Evolutionary conservation across 371 early-diverging fungal genomes (phyloP).

Genomic region (Apophysomyces trapeziformis): DNA sequence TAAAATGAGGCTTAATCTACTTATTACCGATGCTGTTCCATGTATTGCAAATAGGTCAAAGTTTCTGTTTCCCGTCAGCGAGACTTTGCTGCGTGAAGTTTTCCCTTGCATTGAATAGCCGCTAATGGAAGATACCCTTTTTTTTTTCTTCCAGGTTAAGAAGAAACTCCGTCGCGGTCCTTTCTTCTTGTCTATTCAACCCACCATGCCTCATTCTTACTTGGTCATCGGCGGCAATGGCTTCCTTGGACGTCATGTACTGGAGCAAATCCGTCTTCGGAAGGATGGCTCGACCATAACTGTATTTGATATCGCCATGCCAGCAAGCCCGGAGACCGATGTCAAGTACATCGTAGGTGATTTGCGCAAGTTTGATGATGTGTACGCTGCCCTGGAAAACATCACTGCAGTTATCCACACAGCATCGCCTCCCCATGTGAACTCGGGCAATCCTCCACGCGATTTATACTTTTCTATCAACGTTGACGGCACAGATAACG

Average conservation of each 20-base stretch:
- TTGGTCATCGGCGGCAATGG: constrained; percentile 92
- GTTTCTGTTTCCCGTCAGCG: too few species aligned
- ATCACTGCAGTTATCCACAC: constrained; percentile 88
- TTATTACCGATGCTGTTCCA: too few species aligned
- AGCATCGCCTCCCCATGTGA: constrained; percentile 89
- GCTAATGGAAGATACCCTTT: too few species aligned
- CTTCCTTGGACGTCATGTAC: constrained; percentile 85
- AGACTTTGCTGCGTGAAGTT: too few species aligned
- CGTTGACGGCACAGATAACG: constrained; percentile 86
- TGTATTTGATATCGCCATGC: constrained; percentile 78
- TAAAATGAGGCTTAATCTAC: neutral
- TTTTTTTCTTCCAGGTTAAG: too few species aligned
- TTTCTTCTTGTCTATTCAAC: too few species aligned
- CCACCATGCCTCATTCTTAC: constrained; percentile 48
- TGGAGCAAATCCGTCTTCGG: constrained; percentile 73
- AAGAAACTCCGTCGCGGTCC: too few species aligned
- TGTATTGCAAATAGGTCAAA: too few species aligned
- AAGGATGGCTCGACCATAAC: constrained; percentile 58
- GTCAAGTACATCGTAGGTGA: constrained; percentile 76
- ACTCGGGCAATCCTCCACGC: constrained; percentile 88
- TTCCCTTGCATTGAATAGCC: too few species aligned
- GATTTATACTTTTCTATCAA: constrained; percentile 80
- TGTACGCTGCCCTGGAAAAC: constrained; percentile 67
- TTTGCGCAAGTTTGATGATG: constrained; percentile 69
- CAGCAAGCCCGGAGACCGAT: constrained; percentile 54